These are phyloP conservation scores for Ophiognomonia clavigignenti-juglandacearum DNA, from an alignment of 2,329 filamentous ascomycete species.

Conservation along the genomic window DNA sequence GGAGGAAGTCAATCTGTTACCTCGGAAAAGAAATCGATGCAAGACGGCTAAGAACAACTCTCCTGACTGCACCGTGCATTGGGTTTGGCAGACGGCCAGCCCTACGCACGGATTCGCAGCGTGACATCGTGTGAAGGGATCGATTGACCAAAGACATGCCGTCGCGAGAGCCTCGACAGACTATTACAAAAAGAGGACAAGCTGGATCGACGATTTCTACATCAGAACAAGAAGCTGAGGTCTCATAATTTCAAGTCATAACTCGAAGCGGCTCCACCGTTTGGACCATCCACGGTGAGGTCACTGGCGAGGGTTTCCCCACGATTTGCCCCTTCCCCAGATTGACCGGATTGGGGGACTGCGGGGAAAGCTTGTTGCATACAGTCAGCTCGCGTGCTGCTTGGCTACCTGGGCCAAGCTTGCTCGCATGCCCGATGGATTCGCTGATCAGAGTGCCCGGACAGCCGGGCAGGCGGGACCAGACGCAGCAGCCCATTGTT, in stretches of 20 bases:
- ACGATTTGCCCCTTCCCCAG: slow-evolving; percentile 5
- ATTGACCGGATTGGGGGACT: slow-evolving; percentile 5
- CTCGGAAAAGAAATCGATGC: background rate
- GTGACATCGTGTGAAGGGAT: background rate
- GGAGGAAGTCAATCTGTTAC: background rate
- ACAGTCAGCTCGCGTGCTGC: too few relatives aligned
- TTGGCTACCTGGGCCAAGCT: too few relatives aligned
- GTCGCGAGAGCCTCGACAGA: too few relatives aligned
- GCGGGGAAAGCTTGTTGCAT: too few relatives aligned
- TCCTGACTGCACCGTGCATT: background rate
- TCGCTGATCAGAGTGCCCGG: too few relatives aligned
- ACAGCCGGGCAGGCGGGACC: too few relatives aligned
- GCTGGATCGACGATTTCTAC: background rate
- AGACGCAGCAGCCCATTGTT: too few relatives aligned
- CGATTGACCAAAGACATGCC: background rate
- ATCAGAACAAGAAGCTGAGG: background rate
- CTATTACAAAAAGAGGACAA: too few relatives aligned
- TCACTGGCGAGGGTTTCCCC: too few relatives aligned
- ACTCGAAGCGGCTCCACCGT: background rate
- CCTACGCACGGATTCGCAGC: background rate
- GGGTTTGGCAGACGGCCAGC: background rate
- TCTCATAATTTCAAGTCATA: background rate
- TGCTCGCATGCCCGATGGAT: too few relatives aligned
- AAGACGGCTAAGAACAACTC: too few relatives aligned
- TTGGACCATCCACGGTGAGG: background rate